Percentiles rank a stretch among this genome's conserved stretches.
Evolutionary conservation across 2,329 filamentous ascomycete species (phyloP).

Genomic region (Paecilomyces fulvus): DNA sequence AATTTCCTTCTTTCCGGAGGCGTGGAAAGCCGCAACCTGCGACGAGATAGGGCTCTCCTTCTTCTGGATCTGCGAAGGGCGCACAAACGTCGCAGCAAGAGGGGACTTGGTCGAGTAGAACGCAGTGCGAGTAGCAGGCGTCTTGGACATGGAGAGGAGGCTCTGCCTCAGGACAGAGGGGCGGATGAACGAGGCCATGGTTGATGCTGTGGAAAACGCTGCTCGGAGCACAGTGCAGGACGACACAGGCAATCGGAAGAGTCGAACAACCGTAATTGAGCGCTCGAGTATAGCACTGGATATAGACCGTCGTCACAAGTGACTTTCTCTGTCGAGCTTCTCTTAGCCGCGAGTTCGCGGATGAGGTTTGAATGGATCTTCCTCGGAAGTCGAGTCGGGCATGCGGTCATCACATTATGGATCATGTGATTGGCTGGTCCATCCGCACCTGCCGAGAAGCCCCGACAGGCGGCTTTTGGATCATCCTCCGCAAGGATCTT

Average conservation of each 20-base stretch:
- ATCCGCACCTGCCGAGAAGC: conserved; percentile 30
- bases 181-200: conserved; percentile 35
- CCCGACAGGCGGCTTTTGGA: conserved; percentile 16
- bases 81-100: conserved; percentile 10
- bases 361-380: conserved; percentile 25
- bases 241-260: neutral
- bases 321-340: neutral
- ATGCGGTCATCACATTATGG: conserved; percentile 31
- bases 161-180: conserved; percentile 29
- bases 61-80: conserved; percentile 18
- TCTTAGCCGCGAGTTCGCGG: conserved; percentile 5
- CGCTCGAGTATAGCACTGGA: neutral
- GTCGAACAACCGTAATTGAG: neutral
- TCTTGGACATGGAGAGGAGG: conserved; percentile 25
- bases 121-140: conserved; percentile 14
- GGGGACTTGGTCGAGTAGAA: conserved; percentile 14
- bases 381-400: conserved; percentile 30
- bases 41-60: conserved; percentile 28
- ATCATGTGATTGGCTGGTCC: conserved; percentile 26
- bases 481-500: neutral
- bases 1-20: conserved; percentile 63
- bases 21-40: conserved; percentile 76
- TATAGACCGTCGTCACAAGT: neutral
- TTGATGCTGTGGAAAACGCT: neutral
- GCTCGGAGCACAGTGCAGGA: neutral